A percentile compares a stretch with the other conserved stretches of the same genome.
These are phyloP conservation scores for Aspergillus hancockii DNA, from an alignment of 495 filamentous ascomycete genomes.

Conservation along the genomic window DNA sequence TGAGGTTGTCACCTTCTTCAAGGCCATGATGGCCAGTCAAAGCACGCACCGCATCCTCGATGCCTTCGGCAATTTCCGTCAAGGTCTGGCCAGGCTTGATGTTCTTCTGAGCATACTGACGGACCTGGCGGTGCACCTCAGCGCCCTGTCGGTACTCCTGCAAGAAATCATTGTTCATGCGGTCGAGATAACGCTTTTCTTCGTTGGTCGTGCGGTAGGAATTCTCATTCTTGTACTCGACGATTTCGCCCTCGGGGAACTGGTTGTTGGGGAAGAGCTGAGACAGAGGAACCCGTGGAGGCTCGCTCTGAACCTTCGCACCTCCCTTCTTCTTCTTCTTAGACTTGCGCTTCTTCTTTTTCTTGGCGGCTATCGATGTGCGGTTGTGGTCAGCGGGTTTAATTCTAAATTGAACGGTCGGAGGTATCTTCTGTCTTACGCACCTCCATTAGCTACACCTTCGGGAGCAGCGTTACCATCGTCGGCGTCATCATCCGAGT, in stretches of 20 bases:
- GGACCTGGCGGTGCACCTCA: conserved; percentile 86
- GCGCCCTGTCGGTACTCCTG: conserved; percentile 84
- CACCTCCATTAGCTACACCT: conserved; percentile 46
- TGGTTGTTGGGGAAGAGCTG: conserved; percentile 72
- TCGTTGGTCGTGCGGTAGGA: conserved; percentile 79
- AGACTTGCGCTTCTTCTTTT: conserved; percentile 78
- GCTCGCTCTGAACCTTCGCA: conserved; percentile 72
- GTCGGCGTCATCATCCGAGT: conserved; percentile 65
- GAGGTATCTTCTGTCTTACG: conserved; percentile 17
- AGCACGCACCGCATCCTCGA: conserved; percentile 81
- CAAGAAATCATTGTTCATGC: conserved; percentile 81
- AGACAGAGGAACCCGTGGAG: conserved; percentile 73
- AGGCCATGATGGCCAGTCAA: conserved; percentile 77
- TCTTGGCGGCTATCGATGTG: conserved; percentile 54
- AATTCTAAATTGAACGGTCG: background rate
- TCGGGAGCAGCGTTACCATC: conserved; percentile 45
- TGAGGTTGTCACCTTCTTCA: conserved; percentile 73
- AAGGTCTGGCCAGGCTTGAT: conserved; percentile 81
- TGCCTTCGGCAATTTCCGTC: conserved; percentile 80
- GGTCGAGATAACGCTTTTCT: conserved; percentile 84
- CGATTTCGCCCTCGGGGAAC: conserved; percentile 81
- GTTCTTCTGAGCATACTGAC: conserved; percentile 76
- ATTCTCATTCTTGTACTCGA: conserved; percentile 76
- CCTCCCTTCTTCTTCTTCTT: conserved; percentile 71
- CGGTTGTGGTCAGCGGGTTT: conserved; percentile 15